Conservation (phyloP, 2,329 filamentous ascomycete genomes). For the Nothophoma quercina region DNA sequence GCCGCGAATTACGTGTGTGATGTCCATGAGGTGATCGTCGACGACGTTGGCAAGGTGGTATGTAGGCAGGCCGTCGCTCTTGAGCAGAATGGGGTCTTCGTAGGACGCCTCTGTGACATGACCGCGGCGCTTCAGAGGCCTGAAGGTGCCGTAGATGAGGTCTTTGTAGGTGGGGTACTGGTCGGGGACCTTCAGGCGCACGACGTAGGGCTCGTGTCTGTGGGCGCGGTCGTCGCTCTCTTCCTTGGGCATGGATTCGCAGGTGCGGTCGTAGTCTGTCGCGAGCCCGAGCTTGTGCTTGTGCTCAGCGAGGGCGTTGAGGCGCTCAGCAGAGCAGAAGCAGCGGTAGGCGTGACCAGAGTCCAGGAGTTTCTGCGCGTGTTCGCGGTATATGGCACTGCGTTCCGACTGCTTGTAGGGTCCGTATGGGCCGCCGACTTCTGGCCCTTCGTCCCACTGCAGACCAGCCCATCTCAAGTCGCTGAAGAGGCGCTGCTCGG, state of each 20-base stretch:
- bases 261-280: constrained; percentile 75
- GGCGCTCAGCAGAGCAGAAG: constrained; percentile 80
- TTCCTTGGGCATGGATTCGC: constrained; percentile 68
- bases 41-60: constrained; percentile 98
- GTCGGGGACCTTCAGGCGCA: constrained; percentile 75
- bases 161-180: constrained; percentile 73
- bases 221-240: constrained; percentile 76
- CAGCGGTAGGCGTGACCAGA: constrained; percentile 86
- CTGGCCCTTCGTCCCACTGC: constrained; percentile 91
- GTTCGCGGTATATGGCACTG: constrained; percentile 72
- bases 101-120: constrained; percentile 56
- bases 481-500: constrained; percentile 77
- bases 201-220: constrained; percentile 74
- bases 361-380: constrained; percentile 73
- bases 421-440: constrained; percentile 79
- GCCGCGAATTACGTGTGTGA: constrained; percentile 93
- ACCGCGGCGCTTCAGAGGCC: constrained; percentile 47
- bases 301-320: constrained; percentile 71
- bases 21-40: constrained; percentile 93
- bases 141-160: constrained; percentile 73
- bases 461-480: constrained; percentile 90
- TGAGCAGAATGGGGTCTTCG: constrained; percentile 89
- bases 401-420: constrained; percentile 91
- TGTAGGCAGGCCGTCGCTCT: constrained; percentile 90
- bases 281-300: constrained; percentile 66